Evolutionary conservation across 73 alveolate genomes (phyloP), one percentile per base, ranked within the genome.

Genomic region (Blepharisma stoltei): DNA sequence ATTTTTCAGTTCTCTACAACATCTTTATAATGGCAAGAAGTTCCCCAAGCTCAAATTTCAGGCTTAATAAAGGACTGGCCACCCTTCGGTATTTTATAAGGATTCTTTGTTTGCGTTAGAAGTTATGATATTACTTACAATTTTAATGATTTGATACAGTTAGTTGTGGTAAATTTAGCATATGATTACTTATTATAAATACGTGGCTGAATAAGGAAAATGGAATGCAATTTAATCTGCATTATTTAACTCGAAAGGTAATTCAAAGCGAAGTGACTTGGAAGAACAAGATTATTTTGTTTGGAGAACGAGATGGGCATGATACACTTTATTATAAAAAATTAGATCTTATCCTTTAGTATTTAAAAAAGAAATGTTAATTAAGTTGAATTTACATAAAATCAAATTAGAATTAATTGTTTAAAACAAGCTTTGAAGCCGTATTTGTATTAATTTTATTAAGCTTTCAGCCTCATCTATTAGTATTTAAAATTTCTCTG

Each of bases 271-370:
- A 46, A 37, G 77, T 80, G 46, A 85, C 88, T 43, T 85, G 73
- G 37, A 90, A 88, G 6, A 86, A 85, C 75, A 84, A 90, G 37
- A 81, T 88, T 83, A 70, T 78, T 76, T 54, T 91, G n/a, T 91
- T 91, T 47, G 97, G 97, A 14, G 97, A 95, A 47, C 88, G 97
- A 94, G 89, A 91, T 71, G 97, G 97, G 4, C 97, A 91, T 46
- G 94, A 84, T 52, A 91, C 97, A 1, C 71, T 91, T n/a, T n/a
- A n/a, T n/a, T n/a, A n/a, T n/a, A n/a, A n/a, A n/a, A n/a, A n/a
- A n/a, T n/a, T n/a, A n/a, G n/a, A n/a, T n/a, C n/a, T n/a, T n/a
- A n/a, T n/a, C n/a, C n/a, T n/a, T n/a, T n/a, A n/a, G n/a, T n/a
- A n/a, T n/a, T n/a, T n/a, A n/a, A n/a, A n/a, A n/a, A n/a, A n/a